Conservation (phyloP, 2,329 filamentous ascomycete genomes). For the Nemania sp. region DNA sequence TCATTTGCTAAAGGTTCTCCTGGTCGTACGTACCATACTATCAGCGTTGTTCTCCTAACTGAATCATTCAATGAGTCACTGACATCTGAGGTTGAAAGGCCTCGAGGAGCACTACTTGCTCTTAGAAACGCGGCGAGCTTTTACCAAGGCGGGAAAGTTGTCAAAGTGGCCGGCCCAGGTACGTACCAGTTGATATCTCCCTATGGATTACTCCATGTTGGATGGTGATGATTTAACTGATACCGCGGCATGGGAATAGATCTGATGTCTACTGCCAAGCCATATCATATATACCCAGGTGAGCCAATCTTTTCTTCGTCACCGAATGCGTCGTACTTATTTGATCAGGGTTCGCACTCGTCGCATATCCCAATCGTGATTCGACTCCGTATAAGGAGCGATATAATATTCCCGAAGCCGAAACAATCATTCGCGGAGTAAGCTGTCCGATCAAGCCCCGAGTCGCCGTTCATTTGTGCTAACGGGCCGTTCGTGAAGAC, state of each 20-base stretch:
- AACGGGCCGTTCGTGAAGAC: too few relatives aligned
- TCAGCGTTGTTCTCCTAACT: too few relatives aligned
- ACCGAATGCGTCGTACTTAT: too few relatives aligned
- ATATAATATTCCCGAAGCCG: conserved; percentile 88
- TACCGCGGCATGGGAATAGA: conserved; percentile 50
- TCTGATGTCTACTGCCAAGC: conserved; percentile 85
- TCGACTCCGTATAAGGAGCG: conserved; percentile 84
- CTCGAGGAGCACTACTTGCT: conserved; percentile 83
- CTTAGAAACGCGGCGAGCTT: conserved; percentile 83
- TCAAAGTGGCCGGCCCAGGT: conserved; percentile 54
- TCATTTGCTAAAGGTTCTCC: too few relatives aligned
- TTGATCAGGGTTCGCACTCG: conserved; percentile 73
- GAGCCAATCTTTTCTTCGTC: too few relatives aligned
- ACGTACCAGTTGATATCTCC: conserved; percentile 5
- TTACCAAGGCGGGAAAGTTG: conserved; percentile 77
- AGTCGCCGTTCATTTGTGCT: conserved; percentile 6
- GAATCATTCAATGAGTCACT: conserved; percentile 1
- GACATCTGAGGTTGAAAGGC: conserved; percentile 37
- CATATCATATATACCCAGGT: conserved; percentile 87
- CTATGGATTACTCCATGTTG: too few relatives aligned
- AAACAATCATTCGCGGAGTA: conserved; percentile 71
- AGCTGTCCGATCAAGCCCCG: not conserved
- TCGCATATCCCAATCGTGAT: conserved; percentile 93
- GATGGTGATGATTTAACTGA: not conserved
- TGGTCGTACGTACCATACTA: not conserved